Evolutionary conservation across 768 basidiomycete species (phyloP).

Genomic region (Russula vinacea): DNA sequence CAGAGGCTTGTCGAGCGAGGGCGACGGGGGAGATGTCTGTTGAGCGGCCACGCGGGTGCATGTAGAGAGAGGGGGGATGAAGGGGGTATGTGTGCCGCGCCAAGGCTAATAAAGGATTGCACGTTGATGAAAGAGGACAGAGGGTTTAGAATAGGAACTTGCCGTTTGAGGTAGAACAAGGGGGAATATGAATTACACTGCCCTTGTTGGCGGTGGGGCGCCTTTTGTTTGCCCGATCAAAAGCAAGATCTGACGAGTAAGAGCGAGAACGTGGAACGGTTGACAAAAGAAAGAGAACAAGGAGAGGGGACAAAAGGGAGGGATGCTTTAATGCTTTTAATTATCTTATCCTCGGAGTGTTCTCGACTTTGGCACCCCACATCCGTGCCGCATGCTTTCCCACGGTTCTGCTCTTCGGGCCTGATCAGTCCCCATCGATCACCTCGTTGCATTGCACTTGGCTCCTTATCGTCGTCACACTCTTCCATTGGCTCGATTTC

Average conservation of each 20-base stretch:
- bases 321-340: neutral
- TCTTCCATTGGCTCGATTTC: neutral
- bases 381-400: neutral
- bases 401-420: neutral
- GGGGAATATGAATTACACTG: conserved; percentile 8
- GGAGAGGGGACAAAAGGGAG: neutral
- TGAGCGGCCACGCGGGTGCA: conserved; percentile 29
- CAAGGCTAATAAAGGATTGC: conserved; percentile 3
- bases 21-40: conserved; percentile 28
- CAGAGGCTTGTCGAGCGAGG: conserved; percentile 30
- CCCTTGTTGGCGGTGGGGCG: neutral
- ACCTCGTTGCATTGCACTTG: neutral
- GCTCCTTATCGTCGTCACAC: neutral
- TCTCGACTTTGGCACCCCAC: too few species aligned
- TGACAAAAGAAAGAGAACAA: conserved; percentile 7
- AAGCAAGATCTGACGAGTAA: neutral
- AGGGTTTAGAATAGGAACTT: conserved; percentile 9
- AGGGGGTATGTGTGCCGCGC: neutral
- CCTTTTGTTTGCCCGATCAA: conserved; percentile 9
- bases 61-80: neutral
- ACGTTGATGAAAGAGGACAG: neutral
- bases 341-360: too few species aligned
- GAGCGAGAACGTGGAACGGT: neutral
- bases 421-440: neutral
- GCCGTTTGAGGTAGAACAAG: conserved; percentile 13